Evolutionary conservation across 2,329 filamentous ascomycete species (phyloP), one percentile per base, ranked within the genome.

Genomic region (Davidsoniella virescens): DNA sequence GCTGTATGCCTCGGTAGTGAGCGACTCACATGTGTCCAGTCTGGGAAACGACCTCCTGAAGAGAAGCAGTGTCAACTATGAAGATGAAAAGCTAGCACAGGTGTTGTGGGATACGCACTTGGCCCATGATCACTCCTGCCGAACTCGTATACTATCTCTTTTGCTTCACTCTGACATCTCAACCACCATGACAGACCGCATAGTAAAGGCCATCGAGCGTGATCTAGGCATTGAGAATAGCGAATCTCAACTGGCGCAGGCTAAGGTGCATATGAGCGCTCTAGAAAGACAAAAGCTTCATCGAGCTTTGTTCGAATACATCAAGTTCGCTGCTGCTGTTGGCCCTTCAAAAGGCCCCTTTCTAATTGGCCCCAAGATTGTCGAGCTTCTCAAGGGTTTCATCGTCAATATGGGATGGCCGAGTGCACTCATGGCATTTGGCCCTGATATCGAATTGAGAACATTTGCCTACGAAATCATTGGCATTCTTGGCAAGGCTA

Each of bases 41-140:
- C 68, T 86, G n/a, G 90, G 85, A 0, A 87, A 95, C 51, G 87
- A 94, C 58, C 76, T 93, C 45, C 65, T 96, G 56, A 98, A 95
- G 64, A 74, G 88, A 56, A 83, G 77, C 26, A 73, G 77, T 1
- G 75, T 84, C 7, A 78, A 84, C 7, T 67, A 95, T 23, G 90
- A 96, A 61, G 74, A 86, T 54, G 58, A 69, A 8, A 57, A 62
- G 1, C 64, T 87, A 2, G 70, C 94, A 2, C 66, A 73, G 51
- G 69, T 73, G 14, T 68, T 96, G 2, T 88, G 87, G 57, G 65
- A 72, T 3, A 72, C 87, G 1, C 93, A 94, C 61, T 78, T 81
- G 41, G 76, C 72, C n/a, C 69, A 80, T 0, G 79, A 80, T n/a
- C 73, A 80, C 2, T 73, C 83, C 1, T 75, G 94, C 41, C 80